Evolutionary conservation across 2,329 filamentous ascomycete species (phyloP), one percentile per base, ranked within the genome.

Genomic region (Leptoxyphium fumago): DNA sequence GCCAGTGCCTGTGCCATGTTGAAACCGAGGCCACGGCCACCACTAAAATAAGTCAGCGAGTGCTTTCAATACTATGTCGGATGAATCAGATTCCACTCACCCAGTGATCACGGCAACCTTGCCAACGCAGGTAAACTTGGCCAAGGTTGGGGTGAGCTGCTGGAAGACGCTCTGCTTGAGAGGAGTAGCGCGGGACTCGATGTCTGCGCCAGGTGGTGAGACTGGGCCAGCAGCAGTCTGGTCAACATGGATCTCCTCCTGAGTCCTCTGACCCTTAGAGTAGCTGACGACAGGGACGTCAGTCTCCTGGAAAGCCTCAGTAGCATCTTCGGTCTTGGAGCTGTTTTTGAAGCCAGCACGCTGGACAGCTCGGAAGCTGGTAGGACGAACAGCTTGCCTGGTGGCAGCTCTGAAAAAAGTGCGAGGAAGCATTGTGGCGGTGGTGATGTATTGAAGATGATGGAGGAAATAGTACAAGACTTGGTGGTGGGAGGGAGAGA

Each of bases 1-100:
- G 80, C 78, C 50, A 83, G 80, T 45, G 81, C 83, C 48, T 80
- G 77, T 40, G 82, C 82, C 79, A 87, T 87, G 67, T 81, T 73
- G 71, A 83, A 84, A 41, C 83, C 83, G 5, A 88, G 71, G 58
- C 83, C 82, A 55, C 82, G 80, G 49, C 81, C 83, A 61, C 80
- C 83, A 58, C 81, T 81, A 48, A 47, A 39, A 40, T 45, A 32
- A 5, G 9, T 36, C 32, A 36, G 32, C 15, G 32, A 9, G 9
- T 13, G 3, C 4, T 5, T 15, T 36, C 32, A 15, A 5, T 36
- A 7, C 21, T 4, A 13, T 5, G 3, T 9, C 13, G 15, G 15
- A 36, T 29, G 28, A 2, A 21, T 10, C 13, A 10, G 18, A 36
- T 13, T 9, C 7, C 7, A 44, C 73, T 61, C 71, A 80, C 76